A percentile compares a stretch with the other conserved stretches of the same genome.
These are phyloP conservation scores for Gracilaria gracilis DNA, from an alignment of 23 red algal genomes.

Conservation along the genomic window DNA sequence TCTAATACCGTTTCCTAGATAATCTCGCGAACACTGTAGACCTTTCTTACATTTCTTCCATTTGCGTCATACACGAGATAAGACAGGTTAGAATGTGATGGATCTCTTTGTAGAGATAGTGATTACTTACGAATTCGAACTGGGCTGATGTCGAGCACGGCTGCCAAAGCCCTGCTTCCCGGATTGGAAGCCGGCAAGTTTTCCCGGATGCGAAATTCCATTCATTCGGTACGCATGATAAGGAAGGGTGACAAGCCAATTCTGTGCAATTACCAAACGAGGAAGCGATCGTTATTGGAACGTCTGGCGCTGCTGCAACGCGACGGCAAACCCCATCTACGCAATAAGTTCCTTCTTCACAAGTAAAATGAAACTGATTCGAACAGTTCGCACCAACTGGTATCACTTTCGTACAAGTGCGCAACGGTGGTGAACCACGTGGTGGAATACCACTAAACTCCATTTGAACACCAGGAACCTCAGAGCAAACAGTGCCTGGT, in stretches of 20 bases:
- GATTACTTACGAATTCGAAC: neutral
- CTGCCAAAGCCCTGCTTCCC: neutral
- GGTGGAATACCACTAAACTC: neutral
- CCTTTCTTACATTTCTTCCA: conserved; percentile 4
- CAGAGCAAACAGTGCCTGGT: neutral
- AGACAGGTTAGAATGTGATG: neutral
- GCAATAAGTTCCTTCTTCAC: neutral
- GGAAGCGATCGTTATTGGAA: neutral
- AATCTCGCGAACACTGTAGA: neutral
- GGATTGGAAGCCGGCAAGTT: neutral
- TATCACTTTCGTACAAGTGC: neutral
- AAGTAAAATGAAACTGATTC: conserved; percentile 1
- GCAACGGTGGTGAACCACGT: neutral
- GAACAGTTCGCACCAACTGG: neutral
- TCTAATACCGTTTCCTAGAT: neutral
- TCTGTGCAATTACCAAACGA: neutral
- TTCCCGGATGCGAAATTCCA: neutral
- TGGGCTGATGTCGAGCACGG: neutral
- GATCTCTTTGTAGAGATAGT: neutral
- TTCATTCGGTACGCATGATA: neutral
- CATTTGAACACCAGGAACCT: neutral
- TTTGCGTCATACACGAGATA: neutral
- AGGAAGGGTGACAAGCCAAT: neutral
- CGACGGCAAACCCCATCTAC: neutral
- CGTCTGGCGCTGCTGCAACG: neutral